Percentiles rank a stretch among this genome's conserved stretches.
These are phyloP conservation scores for Breynia disticha DNA, from an alignment of 441 rosid species.

Conservation along the genomic window DNA sequence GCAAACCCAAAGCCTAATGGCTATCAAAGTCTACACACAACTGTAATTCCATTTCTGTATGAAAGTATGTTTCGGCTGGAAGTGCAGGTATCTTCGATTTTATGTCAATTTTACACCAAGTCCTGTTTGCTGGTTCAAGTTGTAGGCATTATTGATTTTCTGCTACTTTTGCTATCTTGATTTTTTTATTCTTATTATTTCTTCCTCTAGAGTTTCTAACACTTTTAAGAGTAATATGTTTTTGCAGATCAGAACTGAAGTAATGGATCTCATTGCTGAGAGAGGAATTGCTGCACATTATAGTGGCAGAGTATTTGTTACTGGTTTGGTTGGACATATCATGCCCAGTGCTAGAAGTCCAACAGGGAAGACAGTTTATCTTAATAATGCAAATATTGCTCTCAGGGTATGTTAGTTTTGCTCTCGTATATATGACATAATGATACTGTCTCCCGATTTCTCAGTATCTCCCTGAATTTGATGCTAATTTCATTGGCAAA, in stretches of 20 bases:
- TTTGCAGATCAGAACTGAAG: slow-evolving; percentile 89
- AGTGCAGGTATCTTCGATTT: slow-evolving; percentile 60
- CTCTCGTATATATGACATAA: slow-evolving; percentile 12
- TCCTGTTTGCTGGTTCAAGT: slow-evolving; percentile 1
- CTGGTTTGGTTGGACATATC: slow-evolving; percentile 69
- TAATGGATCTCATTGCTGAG: slow-evolving; percentile 93
- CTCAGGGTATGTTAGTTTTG: slow-evolving; percentile 57
- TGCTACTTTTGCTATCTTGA: neutral
- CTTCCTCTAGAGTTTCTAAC: slow-evolving; percentile 8
- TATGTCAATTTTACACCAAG: slow-evolving; percentile 1
- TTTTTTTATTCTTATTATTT: slow-evolving; percentile 9
- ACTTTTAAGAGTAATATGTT: neutral
- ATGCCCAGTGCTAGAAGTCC: slow-evolving; percentile 55
- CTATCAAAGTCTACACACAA: slow-evolving; percentile 95
- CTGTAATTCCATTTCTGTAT: slow-evolving; percentile 90
- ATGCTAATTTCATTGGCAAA: slow-evolving; percentile 31
- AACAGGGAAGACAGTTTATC: slow-evolving; percentile 71
- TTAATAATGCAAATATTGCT: slow-evolving; percentile 88
- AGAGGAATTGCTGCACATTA: slow-evolving; percentile 98
- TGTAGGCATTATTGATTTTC: neutral
- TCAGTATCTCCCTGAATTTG: slow-evolving; percentile 11
- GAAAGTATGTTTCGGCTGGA: slow-evolving; percentile 96
- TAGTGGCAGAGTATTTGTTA: slow-evolving; percentile 72
- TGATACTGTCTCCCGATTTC: neutral
- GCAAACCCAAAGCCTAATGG: slow-evolving; percentile 99